Conservation (phyloP, 1,284 basidiomycete genomes). For the Omphalotus olearius region DNA sequence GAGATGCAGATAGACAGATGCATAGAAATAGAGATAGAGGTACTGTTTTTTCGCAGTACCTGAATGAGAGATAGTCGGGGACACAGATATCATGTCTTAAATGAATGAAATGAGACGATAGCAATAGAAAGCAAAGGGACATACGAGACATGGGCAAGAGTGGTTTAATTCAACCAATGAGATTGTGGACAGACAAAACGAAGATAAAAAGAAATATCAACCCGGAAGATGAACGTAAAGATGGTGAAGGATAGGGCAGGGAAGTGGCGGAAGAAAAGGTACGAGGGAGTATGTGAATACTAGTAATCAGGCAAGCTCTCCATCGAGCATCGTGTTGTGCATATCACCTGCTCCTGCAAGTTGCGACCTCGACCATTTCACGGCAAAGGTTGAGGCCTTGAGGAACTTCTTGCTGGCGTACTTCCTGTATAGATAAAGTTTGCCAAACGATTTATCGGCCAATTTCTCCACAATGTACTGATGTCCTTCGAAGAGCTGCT, state of each 20-base stretch:
- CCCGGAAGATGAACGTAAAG: constrained; percentile 8
- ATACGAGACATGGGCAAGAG: constrained; percentile 14
- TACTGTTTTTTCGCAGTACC: background rate
- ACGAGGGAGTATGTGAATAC: constrained; percentile 15
- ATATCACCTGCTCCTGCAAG: constrained; percentile 25
- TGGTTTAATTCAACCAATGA: constrained; percentile 19
- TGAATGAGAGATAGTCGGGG: constrained; percentile 2
- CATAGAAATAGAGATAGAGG: constrained; percentile 19
- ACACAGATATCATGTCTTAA: background rate
- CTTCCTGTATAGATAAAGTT: constrained; percentile 92
- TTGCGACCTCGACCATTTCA: constrained; percentile 59
- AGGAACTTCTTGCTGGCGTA: constrained; percentile 97
- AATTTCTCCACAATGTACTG: constrained; percentile 84
- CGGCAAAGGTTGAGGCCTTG: constrained; percentile 74
- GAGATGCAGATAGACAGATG: constrained; percentile 21
- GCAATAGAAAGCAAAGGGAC: constrained; percentile 18
- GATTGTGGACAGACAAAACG: constrained; percentile 20
- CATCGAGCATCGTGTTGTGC: constrained; percentile 40
- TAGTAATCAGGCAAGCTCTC: constrained; percentile 37
- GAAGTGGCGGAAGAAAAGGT: background rate
- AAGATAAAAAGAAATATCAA: constrained; percentile 10
- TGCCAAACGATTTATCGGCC: constrained; percentile 74
- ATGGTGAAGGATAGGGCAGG: constrained; percentile 5
- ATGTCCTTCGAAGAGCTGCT: constrained; percentile 84
- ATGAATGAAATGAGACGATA: constrained; percentile 15